These are phyloP conservation scores for Elsinoe necatrix DNA, from an alignment of 2,329 filamentous ascomycete species.

Conservation along the genomic window DNA sequence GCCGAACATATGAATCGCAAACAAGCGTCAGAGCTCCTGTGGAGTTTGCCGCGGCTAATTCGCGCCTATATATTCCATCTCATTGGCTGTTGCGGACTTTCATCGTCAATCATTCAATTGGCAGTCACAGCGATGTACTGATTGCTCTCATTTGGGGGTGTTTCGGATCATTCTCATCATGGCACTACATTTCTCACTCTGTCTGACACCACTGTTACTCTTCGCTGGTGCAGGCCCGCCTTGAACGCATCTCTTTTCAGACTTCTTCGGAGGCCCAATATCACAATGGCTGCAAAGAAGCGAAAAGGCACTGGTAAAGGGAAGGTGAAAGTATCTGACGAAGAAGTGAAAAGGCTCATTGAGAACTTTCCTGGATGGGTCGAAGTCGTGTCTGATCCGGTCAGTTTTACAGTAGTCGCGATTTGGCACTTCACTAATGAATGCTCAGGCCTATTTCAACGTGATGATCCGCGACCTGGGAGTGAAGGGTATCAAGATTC, in stretches of 20 bases:
- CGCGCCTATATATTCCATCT: neutral
- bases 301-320: slow-evolving; percentile 21
- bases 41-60: neutral
- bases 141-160: too few species aligned
- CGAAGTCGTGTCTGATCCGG: slow-evolving; percentile 85
- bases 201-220: neutral
- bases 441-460: slow-evolving; percentile 66
- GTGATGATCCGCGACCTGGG: slow-evolving; percentile 73
- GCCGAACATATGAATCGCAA: neutral
- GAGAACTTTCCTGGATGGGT: slow-evolving; percentile 65
- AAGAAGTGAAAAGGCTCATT: slow-evolving; percentile 38
- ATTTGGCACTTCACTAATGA: too few species aligned
- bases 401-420: slow-evolving; percentile 27
- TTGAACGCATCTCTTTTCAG: neutral
- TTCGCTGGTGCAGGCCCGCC: neutral
- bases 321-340: slow-evolving; percentile 30
- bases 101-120: neutral
- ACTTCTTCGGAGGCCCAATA: neutral
- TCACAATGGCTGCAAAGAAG: slow-evolving; percentile 15
- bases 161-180: too few species aligned
- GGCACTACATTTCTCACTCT: too few species aligned
- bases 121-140: neutral
- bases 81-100: neutral
- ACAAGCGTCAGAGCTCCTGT: slow-evolving; percentile 12
- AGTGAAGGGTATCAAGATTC: slow-evolving; percentile 61